These are phyloP conservation scores for Xylaria sp. DNA, from an alignment of 495 filamentous ascomycete genomes.

Conservation along the genomic window DNA sequence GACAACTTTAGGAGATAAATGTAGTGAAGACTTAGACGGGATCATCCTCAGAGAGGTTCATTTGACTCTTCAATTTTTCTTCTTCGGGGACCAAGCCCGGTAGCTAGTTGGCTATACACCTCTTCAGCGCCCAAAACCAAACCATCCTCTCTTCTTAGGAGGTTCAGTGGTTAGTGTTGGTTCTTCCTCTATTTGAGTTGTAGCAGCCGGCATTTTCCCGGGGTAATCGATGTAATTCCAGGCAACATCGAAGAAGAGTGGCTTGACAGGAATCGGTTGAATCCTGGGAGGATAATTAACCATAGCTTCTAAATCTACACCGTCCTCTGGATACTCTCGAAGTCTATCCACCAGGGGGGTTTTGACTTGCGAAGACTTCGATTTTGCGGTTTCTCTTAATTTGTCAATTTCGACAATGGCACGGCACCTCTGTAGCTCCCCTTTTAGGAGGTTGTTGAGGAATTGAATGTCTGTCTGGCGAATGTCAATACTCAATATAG, in stretches of 20 bases:
- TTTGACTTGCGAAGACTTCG: conserved; percentile 38
- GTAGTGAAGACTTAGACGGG: neutral
- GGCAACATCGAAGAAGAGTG: conserved; percentile 93
- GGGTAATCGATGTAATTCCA: conserved; percentile 99
- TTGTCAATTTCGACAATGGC: conserved; percentile 83
- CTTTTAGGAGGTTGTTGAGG: conserved; percentile 66
- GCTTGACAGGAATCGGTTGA: conserved; percentile 88
- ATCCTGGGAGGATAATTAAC: conserved; percentile 86
- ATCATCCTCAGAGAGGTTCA: conserved; percentile 1
- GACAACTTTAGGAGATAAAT: conserved; percentile 17
- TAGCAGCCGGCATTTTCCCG: conserved; percentile 53
- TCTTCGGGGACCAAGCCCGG: neutral
- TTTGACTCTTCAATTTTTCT: neutral
- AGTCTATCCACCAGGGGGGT: conserved; percentile 73
- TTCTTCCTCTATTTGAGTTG: conserved; percentile 42
- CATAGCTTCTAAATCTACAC: conserved; percentile 76
- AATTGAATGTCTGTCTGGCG: conserved; percentile 59
- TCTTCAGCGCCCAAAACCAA: conserved; percentile 78
- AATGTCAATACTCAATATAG: conserved; percentile 63
- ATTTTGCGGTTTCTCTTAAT: conserved; percentile 50
- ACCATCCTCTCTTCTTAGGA: conserved; percentile 81
- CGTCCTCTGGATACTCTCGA: conserved; percentile 70
- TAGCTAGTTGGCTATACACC: conserved; percentile 23
- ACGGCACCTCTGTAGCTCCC: conserved; percentile 75
- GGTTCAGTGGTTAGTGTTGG: conserved; percentile 53